A percentile compares a stretch with the other conserved stretches of the same genome.
These are phyloP conservation scores for Fraxinus ornus DNA, from an alignment of 305 asterid genomes.

Conservation along the genomic window DNA sequence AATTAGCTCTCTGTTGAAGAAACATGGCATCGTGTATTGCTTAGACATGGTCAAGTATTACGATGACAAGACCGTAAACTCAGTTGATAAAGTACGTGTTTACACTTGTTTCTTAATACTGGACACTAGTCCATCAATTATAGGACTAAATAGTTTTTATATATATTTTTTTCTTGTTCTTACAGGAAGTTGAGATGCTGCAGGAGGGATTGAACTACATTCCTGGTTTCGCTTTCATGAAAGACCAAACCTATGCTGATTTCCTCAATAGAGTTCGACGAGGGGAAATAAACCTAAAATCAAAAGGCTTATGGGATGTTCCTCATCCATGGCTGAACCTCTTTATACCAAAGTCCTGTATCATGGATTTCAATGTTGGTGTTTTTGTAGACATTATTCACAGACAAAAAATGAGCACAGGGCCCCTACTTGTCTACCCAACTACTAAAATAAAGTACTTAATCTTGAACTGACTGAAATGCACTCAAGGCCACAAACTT, in stretches of 20 bases:
- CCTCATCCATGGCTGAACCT: conserved; percentile 79
- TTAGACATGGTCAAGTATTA: not conserved
- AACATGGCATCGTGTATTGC: conserved; percentile 6
- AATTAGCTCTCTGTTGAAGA: conserved; percentile 26
- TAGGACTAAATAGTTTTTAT: not conserved
- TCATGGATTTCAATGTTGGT: conserved; percentile 46
- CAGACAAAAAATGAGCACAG: conserved; percentile 30
- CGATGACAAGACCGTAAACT: conserved; percentile 20
- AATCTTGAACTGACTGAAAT: not conserved
- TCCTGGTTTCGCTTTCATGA: conserved; percentile 29
- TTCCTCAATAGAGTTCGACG: conserved; percentile 40
- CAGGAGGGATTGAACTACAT: conserved; percentile 20
- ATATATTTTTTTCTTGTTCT: too few species aligned
- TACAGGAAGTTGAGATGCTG: conserved; percentile 30
- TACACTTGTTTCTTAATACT: not conserved
- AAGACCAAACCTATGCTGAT: conserved; percentile 27
- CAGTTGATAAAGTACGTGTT: conserved; percentile 28
- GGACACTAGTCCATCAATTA: not conserved
- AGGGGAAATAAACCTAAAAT: conserved; percentile 32
- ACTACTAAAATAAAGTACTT: conserved; percentile 44
- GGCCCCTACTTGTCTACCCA: conserved; percentile 60
- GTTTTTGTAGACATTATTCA: conserved; percentile 50
- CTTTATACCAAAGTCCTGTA: conserved; percentile 55
- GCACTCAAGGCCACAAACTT: not conserved
- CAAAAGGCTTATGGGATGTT: not conserved